Evolutionary conservation across 768 basidiomycete species (phyloP), one percentile per base, ranked within the genome.

Genomic region (Crepidotus variabilis): DNA sequence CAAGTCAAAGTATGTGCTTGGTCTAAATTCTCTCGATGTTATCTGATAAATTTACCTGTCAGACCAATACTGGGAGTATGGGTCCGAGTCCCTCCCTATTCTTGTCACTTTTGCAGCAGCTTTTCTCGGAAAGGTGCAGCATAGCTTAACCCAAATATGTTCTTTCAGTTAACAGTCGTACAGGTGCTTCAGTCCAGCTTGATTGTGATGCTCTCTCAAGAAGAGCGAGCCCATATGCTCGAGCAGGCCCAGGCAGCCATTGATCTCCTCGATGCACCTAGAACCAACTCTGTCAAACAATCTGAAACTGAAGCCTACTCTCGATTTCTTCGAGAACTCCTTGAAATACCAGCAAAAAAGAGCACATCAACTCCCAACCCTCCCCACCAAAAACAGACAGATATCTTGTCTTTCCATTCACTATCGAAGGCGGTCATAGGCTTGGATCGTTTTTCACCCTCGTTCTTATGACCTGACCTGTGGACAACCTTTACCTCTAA

Each of bases 301-400:
- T 90, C 92, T 65, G 88, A 87, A 0, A 92, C 90, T 1, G 87
- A 84, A 66, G 73, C 92, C 5, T 92, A 91, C 67, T 83, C 91
- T 0, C 85, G 83, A 48, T 93, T 93, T 79, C 76, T 94, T 47
- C 81, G 81, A 45, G 83, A 85, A 35, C 77, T 93, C 5, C 77
- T 92, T 28, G 28, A 28, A 28, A 28, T 8, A 28, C 8, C 8
- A n/a, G n/a, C n/a, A n/a, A n/a, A n/a, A n/a, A n/a, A n/a, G n/a
- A n/a, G n/a, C n/a, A n/a, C n/a, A 28, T 28, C 28, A 28, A 28
- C 28, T 8, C 8, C 8, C 28, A 8, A 28, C 8, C 8, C 8
- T 28, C 28, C 8, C 8, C 28, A 3, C 28, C 28, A 28, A 8
- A 28, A 28, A 28, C 28, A 3, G 3, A 28, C 3, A 8, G 8